Evolutionary conservation across 1,284 basidiomycete genomes (phyloP), one percentile per base, ranked within the genome.

Genomic region (Neolentinus lepideus): DNA sequence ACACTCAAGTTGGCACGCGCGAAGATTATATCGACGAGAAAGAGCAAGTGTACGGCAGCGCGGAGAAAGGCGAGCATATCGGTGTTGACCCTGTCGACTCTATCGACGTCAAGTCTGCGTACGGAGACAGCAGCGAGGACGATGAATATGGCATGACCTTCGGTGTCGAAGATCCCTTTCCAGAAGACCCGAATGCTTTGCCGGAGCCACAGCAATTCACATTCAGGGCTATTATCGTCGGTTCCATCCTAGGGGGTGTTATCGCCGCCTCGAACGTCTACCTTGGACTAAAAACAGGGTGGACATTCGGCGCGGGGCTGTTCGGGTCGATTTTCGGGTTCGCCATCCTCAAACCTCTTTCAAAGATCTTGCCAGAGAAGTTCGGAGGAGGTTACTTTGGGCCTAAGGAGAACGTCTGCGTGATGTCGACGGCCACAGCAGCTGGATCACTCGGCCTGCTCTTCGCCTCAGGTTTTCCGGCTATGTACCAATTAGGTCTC

Each of bases 241-340:
- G 51, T 9, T 33, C 22, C n/a, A 31, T 31, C 16, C 33, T 52
- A 3, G 51, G 51, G 3, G 51, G 51, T 27, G 53, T 66, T 66
- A 77, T 83, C 25, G 80, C 80, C 46, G 81, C 84, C 14, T 81
- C 79, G 56, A 85, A 84, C 65, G 77, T 87, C 58, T 86, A 88
- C 66, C 78, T 88, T 35, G 83, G 85, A 51, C 67, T 88, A 58
- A 88, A 88, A 72, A 85, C 83, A 1, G 83, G 84, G 31, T 81
- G 84, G 64, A 85, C 82, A 16, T 85, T 85, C 62, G 84, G 80
- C 38, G 78, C 82, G 48, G 78, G 81, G 54, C 70, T 85, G 14
- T 85, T 86, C 61, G 84, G 82, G 58, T 73, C 78, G 38, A 83
- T 86, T 56, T 83, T 85, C 61, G 47, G 84, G 60, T 85, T 79